A percentile compares a stretch with the other conserved stretches of the same genome.
Evolutionary conservation across 148 eudicot genomes (phyloP).

Genomic region (Selenicereus undatus): DNA sequence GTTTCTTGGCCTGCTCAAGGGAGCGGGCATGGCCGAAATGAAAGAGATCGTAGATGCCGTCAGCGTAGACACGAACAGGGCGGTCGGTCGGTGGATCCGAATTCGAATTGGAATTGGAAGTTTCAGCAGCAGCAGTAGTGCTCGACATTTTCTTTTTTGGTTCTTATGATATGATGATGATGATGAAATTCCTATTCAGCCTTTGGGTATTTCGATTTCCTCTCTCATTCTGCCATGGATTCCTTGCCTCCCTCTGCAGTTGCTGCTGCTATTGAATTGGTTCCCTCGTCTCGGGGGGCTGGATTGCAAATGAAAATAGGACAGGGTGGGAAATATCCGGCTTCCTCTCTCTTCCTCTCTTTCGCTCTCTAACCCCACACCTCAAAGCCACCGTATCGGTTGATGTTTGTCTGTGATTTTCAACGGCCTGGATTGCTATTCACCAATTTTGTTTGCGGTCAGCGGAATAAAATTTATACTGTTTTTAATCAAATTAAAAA

Average conservation of each 20-base stretch:
- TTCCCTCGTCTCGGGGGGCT: background rate
- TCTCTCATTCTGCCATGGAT: background rate
- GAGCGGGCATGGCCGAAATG: constrained; percentile 91
- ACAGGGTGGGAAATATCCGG: constrained; percentile 5
- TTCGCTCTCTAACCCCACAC: background rate
- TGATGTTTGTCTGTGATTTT: too few species aligned
- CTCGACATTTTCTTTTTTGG: background rate
- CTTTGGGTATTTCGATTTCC: background rate
- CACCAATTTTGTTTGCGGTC: too few species aligned
- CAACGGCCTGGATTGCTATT: too few species aligned
- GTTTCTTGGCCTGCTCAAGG: constrained; percentile 82
- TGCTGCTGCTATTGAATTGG: background rate
- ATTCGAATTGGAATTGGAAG: background rate
- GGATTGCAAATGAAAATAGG: background rate
- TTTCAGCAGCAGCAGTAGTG: background rate
- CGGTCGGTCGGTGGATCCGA: constrained; percentile 51
- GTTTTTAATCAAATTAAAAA: too few species aligned
- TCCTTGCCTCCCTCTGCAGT: background rate
- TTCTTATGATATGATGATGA: too few species aligned
- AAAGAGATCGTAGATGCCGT: constrained; percentile 89
- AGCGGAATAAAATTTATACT: too few species aligned
- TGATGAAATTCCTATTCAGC: background rate
- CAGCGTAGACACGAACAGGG: constrained; percentile 80
- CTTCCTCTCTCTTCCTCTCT: constrained; percentile 15
- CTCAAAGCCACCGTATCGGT: too few species aligned